These are phyloP conservation scores for Cephaloascus albidus DNA, from an alignment of 805 yeast species.

Conservation along the genomic window DNA sequence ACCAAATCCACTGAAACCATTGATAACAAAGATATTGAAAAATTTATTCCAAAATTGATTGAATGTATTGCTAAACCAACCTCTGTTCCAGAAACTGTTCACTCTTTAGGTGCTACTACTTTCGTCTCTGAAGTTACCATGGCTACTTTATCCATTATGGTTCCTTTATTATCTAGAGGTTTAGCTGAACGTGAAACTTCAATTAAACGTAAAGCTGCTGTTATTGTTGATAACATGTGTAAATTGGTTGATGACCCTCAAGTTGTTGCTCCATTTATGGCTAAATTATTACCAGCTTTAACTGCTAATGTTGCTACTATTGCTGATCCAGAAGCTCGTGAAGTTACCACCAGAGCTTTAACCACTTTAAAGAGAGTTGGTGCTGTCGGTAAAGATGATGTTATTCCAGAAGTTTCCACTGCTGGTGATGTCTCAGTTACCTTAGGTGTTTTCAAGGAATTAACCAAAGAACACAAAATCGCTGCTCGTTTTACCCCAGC, in stretches of 20 bases:
- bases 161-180: constrained; percentile 98
- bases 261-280: constrained; percentile 98
- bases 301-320: constrained; percentile 89
- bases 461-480: constrained; percentile 59
- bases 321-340: constrained; percentile 99
- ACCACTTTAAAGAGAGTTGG: constrained; percentile 98
- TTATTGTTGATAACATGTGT: constrained; percentile 99
- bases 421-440: constrained; percentile 96
- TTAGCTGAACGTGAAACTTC: constrained; percentile 99
- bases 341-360: constrained; percentile 94
- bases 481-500: constrained; percentile 75
- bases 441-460: constrained; percentile 66
- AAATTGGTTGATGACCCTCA: constrained; percentile 99
- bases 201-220: constrained; percentile 99
- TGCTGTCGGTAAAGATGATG: constrained; percentile 84
- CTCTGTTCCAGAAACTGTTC: constrained; percentile 98
- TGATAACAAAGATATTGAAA: constrained; percentile 99
- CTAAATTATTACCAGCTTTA: constrained; percentile 91
- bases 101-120: constrained; percentile 98
- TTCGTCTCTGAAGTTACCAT: constrained; percentile 99
- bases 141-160: constrained; percentile 99
- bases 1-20: constrained; percentile 95
- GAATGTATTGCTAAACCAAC: constrained; percentile 95
- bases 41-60: constrained; percentile 96
- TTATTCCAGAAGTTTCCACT: constrained; percentile 93